Conservation (phyloP, 306 rosid species). For the Ormosia semicastrata region DNA sequence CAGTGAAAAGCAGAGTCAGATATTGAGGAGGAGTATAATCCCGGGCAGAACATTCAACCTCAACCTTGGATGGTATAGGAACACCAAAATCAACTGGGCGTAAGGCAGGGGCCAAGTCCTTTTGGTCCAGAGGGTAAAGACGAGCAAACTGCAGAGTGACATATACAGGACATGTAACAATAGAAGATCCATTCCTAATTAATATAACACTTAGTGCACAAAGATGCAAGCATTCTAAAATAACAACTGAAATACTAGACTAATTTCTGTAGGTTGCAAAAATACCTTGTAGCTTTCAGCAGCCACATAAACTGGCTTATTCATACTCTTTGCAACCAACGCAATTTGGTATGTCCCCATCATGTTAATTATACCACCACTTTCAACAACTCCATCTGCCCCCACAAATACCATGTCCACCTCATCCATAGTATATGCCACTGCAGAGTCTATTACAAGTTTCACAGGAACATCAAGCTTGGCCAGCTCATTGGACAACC, state of each 20-base stretch:
- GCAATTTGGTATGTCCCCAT: conserved; percentile 98
- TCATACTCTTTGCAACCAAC: conserved; percentile 83
- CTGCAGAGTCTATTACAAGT: conserved; percentile 94
- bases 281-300: conserved; percentile 98
- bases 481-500: conserved; percentile 74
- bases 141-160: conserved; percentile 81
- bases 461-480: conserved; percentile 91
- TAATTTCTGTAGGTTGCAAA: not conserved
- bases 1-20: conserved; percentile 87
- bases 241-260: not conserved
- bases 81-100: conserved; percentile 89
- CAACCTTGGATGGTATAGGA: conserved; percentile 92
- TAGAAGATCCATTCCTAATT: conserved; percentile 1
- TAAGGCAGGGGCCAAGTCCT: conserved; percentile 91
- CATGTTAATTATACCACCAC: conserved; percentile 96
- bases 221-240: not conserved
- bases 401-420: conserved; percentile 96
- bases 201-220: not conserved
- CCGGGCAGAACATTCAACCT: conserved; percentile 91
- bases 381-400: conserved; percentile 96
- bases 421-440: conserved; percentile 94
- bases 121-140: conserved; percentile 91
- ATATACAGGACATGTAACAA: not conserved
- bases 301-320: conserved; percentile 89
- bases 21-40: conserved; percentile 97